phyloP scores from a whole-genome alignment of 2,329 filamentous ascomycete species.

The Aspergillus spinulosporus region DNA sequence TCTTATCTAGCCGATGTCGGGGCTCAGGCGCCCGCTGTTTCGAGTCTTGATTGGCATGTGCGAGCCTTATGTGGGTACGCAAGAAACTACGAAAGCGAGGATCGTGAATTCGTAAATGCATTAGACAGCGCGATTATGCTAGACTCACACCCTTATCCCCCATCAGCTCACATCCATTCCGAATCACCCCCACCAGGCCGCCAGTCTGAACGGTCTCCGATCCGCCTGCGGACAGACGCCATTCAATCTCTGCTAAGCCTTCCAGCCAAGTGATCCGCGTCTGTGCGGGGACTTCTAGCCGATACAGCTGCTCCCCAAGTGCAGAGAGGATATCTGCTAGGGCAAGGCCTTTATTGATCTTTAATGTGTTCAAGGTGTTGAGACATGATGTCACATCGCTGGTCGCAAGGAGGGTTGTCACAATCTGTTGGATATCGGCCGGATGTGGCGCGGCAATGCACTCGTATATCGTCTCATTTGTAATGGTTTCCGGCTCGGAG shows the following conservation, averaged over 20 bases:
- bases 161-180: slow-evolving; percentile 80
- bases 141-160: slow-evolving; percentile 35
- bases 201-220: slow-evolving; percentile 89
- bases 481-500: slow-evolving; percentile 79
- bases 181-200: slow-evolving; percentile 83
- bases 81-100: background rate
- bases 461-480: slow-evolving; percentile 89
- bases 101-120: background rate
- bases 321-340: slow-evolving; percentile 91
- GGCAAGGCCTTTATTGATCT: slow-evolving; percentile 80
- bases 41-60: background rate
- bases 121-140: background rate
- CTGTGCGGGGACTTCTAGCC: slow-evolving; percentile 79
- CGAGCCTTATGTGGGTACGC: background rate
- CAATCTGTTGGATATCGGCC: slow-evolving; percentile 79
- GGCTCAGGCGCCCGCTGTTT: background rate
- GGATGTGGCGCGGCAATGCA: slow-evolving; percentile 96
- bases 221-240: slow-evolving; percentile 81
- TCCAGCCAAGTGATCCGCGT: slow-evolving; percentile 91
- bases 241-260: slow-evolving; percentile 89
- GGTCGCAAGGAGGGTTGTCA: slow-evolving; percentile 78
- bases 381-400: slow-evolving; percentile 87
- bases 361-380: slow-evolving; percentile 82
- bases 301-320: slow-evolving; percentile 76
- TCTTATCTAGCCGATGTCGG: slow-evolving; percentile 3